Evolutionary conservation across 805 yeast species (phyloP).

Genomic region (Saccharomyces eubayanus): DNA sequence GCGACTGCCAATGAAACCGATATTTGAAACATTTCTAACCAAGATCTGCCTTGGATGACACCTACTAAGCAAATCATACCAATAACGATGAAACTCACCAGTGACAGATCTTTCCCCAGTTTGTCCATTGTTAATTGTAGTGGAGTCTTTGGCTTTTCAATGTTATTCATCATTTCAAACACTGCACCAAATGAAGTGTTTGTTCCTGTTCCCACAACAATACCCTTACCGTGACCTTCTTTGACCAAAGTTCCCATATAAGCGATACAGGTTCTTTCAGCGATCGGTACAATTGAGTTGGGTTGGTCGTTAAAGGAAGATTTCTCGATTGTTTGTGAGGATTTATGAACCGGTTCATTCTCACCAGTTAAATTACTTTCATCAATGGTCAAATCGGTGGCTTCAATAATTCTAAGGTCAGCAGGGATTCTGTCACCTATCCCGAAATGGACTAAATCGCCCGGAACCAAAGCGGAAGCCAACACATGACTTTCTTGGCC

Average conservation of each 20-base stretch:
- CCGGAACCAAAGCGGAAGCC: conserved; percentile 88
- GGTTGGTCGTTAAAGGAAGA: conserved; percentile 24
- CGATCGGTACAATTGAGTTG: conserved; percentile 41
- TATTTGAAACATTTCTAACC: conserved; percentile 97
- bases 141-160: conserved; percentile 97
- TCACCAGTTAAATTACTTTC: conserved; percentile 96
- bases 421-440: conserved; percentile 98
- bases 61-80: conserved; percentile 91
- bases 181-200: conserved; percentile 92
- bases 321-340: conserved; percentile 36
- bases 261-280: conserved; percentile 71
- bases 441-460: conserved; percentile 81
- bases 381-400: conserved; percentile 77
- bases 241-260: conserved; percentile 97
- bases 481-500: conserved; percentile 72
- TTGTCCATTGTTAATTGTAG: conserved; percentile 92
- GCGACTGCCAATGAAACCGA: conserved; percentile 97
- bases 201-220: conserved; percentile 83
- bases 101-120: conserved; percentile 82
- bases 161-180: conserved; percentile 88
- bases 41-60: conserved; percentile 79
- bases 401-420: conserved; percentile 71
- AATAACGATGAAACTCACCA: conserved; percentile 77
- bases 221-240: conserved; percentile 90
- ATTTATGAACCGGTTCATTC: conserved; percentile 74